Evolutionary conservation across 169 alveolate genomes (phyloP).

Genomic region (Theileria orientalis): DNA sequence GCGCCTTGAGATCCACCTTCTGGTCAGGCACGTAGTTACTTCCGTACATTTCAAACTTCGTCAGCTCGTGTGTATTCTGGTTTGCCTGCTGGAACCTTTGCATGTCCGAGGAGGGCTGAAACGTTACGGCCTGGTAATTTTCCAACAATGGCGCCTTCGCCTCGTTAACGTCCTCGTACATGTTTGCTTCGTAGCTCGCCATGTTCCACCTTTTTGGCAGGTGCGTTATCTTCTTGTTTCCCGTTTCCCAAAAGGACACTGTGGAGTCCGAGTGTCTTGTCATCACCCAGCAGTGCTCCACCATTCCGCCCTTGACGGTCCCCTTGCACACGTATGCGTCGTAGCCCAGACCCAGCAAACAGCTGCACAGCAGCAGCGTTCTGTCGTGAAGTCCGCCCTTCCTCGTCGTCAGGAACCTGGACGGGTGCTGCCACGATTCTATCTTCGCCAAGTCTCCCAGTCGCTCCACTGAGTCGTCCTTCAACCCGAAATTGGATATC

Average conservation of each 20-base stretch:
- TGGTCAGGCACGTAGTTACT: conserved; percentile 57
- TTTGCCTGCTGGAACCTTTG: neutral
- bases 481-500: conserved; percentile 54
- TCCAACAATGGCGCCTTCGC: conserved; percentile 2
- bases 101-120: neutral
- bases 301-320: conserved; percentile 29
- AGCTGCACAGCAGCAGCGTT: conserved; percentile 57
- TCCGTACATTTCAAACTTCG: conserved; percentile 58
- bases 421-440: conserved; percentile 57
- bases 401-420: conserved; percentile 47
- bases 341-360: conserved; percentile 59
- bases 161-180: neutral
- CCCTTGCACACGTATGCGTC: conserved; percentile 69
- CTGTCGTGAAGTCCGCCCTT: conserved; percentile 66
- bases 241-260: conserved; percentile 67
- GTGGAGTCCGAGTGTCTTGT: conserved; percentile 60
- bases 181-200: neutral
- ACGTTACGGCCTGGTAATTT: conserved; percentile 11
- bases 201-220: conserved; percentile 34
- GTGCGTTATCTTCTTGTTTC: conserved; percentile 60
- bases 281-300: conserved; percentile 67
- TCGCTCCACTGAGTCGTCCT: conserved; percentile 30
- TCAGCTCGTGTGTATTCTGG: neutral
- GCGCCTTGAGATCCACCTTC: conserved; percentile 21
- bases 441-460: conserved; percentile 24